Conservation (phyloP, 2,329 filamentous ascomycete genomes). For the Xylariaceae sp. region DNA sequence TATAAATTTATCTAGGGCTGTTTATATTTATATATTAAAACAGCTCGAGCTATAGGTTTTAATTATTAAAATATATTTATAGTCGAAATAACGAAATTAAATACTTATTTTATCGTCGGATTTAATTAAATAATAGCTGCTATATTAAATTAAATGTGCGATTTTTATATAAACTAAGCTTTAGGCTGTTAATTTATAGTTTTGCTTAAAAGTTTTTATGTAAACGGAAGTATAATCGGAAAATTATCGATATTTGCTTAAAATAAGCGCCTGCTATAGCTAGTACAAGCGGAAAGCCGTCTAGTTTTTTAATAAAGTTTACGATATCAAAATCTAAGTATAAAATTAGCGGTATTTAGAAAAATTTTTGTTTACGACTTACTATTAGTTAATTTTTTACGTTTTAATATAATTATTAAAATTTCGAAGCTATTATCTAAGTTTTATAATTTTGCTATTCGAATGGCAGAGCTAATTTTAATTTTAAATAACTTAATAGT, state of each 20-base stretch:
- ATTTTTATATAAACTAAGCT: slow-evolving; percentile 8
- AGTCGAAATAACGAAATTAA: slow-evolving; percentile 3
- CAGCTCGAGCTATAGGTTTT: slow-evolving; percentile 9
- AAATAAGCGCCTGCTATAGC: slow-evolving; percentile 10
- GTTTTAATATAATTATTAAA: slow-evolving; percentile 26
- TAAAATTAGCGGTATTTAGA: neutral
- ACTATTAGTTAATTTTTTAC: slow-evolving; percentile 12
- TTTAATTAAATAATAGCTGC: slow-evolving; percentile 6
- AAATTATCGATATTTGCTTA: no score
- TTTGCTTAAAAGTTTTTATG: slow-evolving; percentile 6
- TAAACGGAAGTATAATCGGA: slow-evolving; percentile 5
- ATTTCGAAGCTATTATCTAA: no score
- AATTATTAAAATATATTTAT: slow-evolving; percentile 9
- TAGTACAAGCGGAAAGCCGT: slow-evolving; percentile 10
- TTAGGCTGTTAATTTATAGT: slow-evolving; percentile 1
- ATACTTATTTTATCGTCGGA: no score
- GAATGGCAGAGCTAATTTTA: slow-evolving; percentile 30
- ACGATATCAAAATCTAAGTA: slow-evolving; percentile 3
- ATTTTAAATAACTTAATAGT: slow-evolving; percentile 28
- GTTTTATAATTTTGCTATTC: slow-evolving; percentile 30
- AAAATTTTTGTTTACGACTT: neutral
- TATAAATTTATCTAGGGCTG: neutral
- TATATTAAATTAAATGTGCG: slow-evolving; percentile 5
- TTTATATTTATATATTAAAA: neutral
- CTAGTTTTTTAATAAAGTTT: slow-evolving; percentile 1